Percentiles rank a stretch among this genome's conserved stretches.
Conservation (phyloP, 2,329 filamentous ascomycete species). For the Arthroderma uncinatum region DNA sequence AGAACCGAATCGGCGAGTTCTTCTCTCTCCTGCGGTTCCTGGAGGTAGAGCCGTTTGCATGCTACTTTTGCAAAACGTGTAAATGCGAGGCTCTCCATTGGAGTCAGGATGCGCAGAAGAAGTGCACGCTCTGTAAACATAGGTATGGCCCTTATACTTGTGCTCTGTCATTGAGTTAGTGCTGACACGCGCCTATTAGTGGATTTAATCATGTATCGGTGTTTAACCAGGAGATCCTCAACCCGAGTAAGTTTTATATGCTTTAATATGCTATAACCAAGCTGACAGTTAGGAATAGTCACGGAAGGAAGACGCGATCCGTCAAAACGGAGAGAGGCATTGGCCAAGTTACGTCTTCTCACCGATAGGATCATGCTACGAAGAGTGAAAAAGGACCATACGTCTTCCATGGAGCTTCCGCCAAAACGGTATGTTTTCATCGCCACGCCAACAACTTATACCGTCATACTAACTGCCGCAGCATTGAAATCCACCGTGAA, state of each 20-base stretch:
- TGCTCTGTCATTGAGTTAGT: background rate
- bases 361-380: slow-evolving; percentile 93
- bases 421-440: slow-evolving; percentile 57
- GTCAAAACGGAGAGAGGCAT: slow-evolving; percentile 54
- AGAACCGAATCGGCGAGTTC: slow-evolving; percentile 95
- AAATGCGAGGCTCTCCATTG: slow-evolving; percentile 72
- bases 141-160: slow-evolving; percentile 21
- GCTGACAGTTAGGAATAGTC: slow-evolving; percentile 26
- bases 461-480: slow-evolving; percentile 13
- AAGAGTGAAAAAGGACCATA: slow-evolving; percentile 86
- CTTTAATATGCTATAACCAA: background rate
- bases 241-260: slow-evolving; percentile 46
- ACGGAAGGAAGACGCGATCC: slow-evolving; percentile 43
- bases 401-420: slow-evolving; percentile 87
- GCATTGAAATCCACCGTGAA: slow-evolving; percentile 75
- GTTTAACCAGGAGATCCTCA: slow-evolving; percentile 90
- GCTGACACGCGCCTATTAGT: slow-evolving; percentile 22
- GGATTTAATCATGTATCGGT: slow-evolving; percentile 62
- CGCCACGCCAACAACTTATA: background rate
- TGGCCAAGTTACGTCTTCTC: slow-evolving; percentile 73
- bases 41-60: slow-evolving; percentile 76
- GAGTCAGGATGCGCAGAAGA: slow-evolving; percentile 60
- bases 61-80: slow-evolving; percentile 87
- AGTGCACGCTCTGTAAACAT: slow-evolving; percentile 59
- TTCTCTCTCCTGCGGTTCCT: slow-evolving; percentile 91